Conservation (phyloP, 371 early-diverging fungal genomes). For the Haplosporangium sp. region DNA sequence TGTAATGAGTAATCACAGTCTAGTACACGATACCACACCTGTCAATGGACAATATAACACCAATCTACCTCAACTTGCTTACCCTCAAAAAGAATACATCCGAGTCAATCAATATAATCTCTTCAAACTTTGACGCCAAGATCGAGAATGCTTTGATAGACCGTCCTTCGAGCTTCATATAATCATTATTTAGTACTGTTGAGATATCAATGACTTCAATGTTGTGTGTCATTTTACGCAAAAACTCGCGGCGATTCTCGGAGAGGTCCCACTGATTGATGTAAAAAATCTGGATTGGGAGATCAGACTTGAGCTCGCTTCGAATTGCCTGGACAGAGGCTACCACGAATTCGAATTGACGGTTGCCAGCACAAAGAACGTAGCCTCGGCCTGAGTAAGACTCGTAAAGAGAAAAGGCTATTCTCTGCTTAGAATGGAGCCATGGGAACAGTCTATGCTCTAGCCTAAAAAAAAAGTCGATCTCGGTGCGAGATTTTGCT, state of each 20-base stretch:
- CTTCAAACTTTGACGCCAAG: constrained; percentile 72
- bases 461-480: constrained; percentile 30
- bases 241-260: constrained; percentile 37
- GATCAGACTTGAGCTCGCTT: constrained; percentile 19
- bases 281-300: constrained; percentile 80
- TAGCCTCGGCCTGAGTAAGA: constrained; percentile 64
- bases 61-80: not conserved
- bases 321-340: constrained; percentile 59
- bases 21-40: too few relatives aligned
- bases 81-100: constrained; percentile 74
- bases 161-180: constrained; percentile 68
- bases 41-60: too few relatives aligned
- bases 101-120: constrained; percentile 79
- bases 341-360: constrained; percentile 70
- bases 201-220: constrained; percentile 63
- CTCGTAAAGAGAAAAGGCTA: constrained; percentile 25
- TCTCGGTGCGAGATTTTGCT: constrained; percentile 17
- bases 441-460: constrained; percentile 31
- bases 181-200: constrained; percentile 60
- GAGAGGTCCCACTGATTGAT: constrained; percentile 67
- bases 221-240: constrained; percentile 20
- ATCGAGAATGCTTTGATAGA: constrained; percentile 74
- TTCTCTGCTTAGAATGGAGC: constrained; percentile 15
- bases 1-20: too few relatives aligned
- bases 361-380: constrained; percentile 75